These are phyloP conservation scores for Plantago rigida DNA, from an alignment of 305 asterid species.

Conservation along the genomic window DNA sequence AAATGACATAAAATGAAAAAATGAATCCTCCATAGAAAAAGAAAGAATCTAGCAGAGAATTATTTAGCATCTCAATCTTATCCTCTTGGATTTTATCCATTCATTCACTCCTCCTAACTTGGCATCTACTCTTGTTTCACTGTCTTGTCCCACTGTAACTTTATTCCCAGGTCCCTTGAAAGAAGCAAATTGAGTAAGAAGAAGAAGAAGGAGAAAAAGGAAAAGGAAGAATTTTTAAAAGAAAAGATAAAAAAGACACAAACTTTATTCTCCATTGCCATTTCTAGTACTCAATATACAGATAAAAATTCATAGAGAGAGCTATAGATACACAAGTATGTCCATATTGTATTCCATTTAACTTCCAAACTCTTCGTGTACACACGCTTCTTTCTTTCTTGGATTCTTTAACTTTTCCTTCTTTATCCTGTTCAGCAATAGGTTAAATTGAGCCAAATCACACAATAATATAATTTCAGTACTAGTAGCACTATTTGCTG, in stretches of 20 bases:
- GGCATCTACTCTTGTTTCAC: slow-evolving; percentile 16
- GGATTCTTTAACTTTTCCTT: slow-evolving; percentile 6
- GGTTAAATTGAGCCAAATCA: background rate
- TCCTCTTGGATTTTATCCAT: background rate
- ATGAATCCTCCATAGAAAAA: background rate
- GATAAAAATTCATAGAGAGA: background rate
- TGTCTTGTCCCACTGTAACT: slow-evolving; percentile 16
- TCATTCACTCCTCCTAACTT: background rate
- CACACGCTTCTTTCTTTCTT: slow-evolving; percentile 5
- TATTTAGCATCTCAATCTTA: background rate
- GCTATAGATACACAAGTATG: background rate
- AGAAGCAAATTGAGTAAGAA: background rate
- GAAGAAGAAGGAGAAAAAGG: background rate
- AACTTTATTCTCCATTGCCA: slow-evolving; percentile 25
- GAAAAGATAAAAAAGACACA: slow-evolving; percentile 7
- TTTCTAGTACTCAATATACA: background rate
- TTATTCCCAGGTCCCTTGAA: slow-evolving; percentile 7
- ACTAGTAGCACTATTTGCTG: background rate
- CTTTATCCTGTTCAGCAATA: slow-evolving; percentile 12
- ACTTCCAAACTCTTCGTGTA: slow-evolving; percentile 23
- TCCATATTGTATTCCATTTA: slow-evolving; percentile 9
- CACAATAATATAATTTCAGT: too few relatives aligned
- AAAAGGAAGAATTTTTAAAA: slow-evolving; percentile 1
- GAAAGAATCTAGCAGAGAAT: background rate
- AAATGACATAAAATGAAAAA: background rate